Base-by-base conservation (phyloP, 2,329 filamentous ascomycete species). In the Fusarium fujikuroi region DNA sequence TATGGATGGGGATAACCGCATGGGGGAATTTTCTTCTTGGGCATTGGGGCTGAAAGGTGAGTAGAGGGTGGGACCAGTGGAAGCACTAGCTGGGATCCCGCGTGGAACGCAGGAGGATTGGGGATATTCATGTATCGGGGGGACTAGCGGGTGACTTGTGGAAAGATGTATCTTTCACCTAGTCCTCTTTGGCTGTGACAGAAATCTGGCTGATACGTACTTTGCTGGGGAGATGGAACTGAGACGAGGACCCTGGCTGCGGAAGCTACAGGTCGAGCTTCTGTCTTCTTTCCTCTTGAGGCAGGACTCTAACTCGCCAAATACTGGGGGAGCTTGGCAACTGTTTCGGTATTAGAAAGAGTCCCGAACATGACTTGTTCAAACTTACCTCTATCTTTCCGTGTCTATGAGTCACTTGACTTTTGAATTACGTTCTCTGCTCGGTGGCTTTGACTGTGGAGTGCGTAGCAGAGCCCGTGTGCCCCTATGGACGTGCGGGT, bases 41-140 rank as follows among this genome's bases (percentile, higher is more conserved):
- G 74, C 71, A 75, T 73, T 73, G 74, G 72, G 75, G 72, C 72
- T 76, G 72, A 73, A 72, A 68, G 58, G 63, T 73, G 58, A 69
- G 69, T 69, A 71, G 52, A 63, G 39, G 63, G 72, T 72, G 71
- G 72, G 54, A 30, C 52, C 19, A 19, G 44, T 65, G 53, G 69
- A 34, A 40, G 32, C 19, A 42, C 58, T 70, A 63, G 62, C 63
- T 69, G 66, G 74, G 69, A 72, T 76, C 63, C 70, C 75, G 72
- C 75, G 75, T 76, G 72, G 66, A 67, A 67, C 62, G 66, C 36
- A 63, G 66, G 64, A 62, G 52, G 63, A 62, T 66, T 68, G 68
- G 60, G 52, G 57, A 54, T 75, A 76, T 76, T 76, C 67, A 60
- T 74, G 70, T 76, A 76, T 76, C 75, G 75, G 61, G 75, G 72